Conservation (phyloP, 441 rosid species). For the Pelargonium australe region DNA sequence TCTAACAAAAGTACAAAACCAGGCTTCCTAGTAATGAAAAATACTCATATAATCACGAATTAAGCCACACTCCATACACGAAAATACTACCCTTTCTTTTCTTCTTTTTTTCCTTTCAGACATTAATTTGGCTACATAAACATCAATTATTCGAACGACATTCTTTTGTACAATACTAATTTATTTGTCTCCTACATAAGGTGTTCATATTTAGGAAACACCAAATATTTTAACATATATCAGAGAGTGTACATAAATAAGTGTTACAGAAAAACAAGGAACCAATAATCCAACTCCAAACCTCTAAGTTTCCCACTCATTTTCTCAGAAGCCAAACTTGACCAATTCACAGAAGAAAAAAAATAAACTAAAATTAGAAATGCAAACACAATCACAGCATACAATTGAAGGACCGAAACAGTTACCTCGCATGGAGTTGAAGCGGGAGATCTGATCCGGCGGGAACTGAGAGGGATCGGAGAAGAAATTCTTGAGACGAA, state of each 20-base stretch:
- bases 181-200: no score
- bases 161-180: no score
- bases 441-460: slow-evolving; percentile 87
- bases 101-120: no score
- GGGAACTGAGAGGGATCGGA: slow-evolving; percentile 80
- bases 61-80: no score
- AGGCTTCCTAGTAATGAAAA: no score
- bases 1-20: no score
- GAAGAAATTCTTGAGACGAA: slow-evolving; percentile 88
- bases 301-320: neutral
- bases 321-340: neutral
- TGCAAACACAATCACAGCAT: neutral
- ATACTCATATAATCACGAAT: no score
- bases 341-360: neutral
- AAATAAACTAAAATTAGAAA: neutral
- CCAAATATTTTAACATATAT: neutral
- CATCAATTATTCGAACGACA: no score
- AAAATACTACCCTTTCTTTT: no score
- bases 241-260: neutral
- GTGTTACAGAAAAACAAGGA: neutral
- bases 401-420: slow-evolving; percentile 1
- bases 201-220: no score
- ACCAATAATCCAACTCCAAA: neutral
- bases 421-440: slow-evolving; percentile 72
- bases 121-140: no score